These are phyloP conservation scores for Eucalyptus paniculata DNA, from an alignment of 345 rosid genomes.

Conservation along the genomic window DNA sequence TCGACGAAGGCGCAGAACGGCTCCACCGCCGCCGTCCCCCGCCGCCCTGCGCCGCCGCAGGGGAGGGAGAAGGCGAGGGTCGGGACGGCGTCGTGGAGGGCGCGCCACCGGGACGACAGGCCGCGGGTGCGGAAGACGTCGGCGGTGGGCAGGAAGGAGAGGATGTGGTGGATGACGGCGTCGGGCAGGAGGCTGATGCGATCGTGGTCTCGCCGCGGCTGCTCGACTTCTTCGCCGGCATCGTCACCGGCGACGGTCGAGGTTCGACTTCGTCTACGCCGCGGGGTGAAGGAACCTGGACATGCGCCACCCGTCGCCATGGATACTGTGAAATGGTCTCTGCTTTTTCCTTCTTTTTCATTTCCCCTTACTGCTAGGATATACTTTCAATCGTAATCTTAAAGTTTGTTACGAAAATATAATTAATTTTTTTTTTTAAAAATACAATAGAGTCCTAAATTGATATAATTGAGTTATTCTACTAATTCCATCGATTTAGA, in stretches of 20 bases:
- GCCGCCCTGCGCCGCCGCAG: neutral
- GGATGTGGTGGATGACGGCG: neutral
- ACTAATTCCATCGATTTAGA: fast-evolving
- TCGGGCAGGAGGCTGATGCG: neutral
- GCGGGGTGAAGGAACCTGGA: neutral
- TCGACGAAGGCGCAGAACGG: neutral
- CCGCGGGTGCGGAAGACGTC: neutral
- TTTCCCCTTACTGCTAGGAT: too few species aligned
- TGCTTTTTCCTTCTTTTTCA: too few species aligned
- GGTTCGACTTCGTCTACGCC: neutral
- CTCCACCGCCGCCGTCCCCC: neutral
- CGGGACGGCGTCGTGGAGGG: neutral
- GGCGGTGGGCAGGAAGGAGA: neutral
- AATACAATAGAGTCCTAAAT: fast-evolving
- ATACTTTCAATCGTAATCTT: fast-evolving
- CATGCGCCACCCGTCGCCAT: neutral
- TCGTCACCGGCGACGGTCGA: neutral
- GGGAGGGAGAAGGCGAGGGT: neutral
- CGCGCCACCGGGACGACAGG: neutral
- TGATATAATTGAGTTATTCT: too few species aligned
- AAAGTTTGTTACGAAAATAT: too few species aligned
- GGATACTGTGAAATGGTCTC: neutral
- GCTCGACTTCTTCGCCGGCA: neutral
- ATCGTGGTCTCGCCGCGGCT: neutral
- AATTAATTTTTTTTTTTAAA: too few species aligned